Evolutionary conservation across 2,329 filamentous ascomycete genomes (phyloP).

Genomic region (Metarhizium robertsii): DNA sequence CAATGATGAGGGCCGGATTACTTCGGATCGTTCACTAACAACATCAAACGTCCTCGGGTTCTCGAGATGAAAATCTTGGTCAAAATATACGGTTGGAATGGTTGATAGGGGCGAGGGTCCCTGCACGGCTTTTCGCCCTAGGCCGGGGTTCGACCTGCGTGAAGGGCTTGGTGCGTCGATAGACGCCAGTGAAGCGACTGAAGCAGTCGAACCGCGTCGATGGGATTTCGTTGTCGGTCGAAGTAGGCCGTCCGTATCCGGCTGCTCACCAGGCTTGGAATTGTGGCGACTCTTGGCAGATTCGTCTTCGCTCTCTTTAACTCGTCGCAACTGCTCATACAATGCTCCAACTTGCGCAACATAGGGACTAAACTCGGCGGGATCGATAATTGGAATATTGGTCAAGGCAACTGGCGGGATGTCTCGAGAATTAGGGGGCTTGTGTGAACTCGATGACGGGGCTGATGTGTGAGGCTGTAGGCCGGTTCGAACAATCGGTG

Average conservation of each 20-base stretch:
- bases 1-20: conserved; percentile 62
- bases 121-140: conserved; percentile 51
- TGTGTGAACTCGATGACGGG: conserved; percentile 61
- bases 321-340: conserved; percentile 80
- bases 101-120: conserved; percentile 81
- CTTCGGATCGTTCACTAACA: conserved; percentile 90
- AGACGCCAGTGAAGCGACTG: conserved; percentile 40
- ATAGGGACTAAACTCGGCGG: conserved; percentile 74
- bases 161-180: conserved; percentile 34
- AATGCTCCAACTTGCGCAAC: conserved; percentile 75
- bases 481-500: conserved; percentile 82
- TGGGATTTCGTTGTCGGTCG: conserved; percentile 28
- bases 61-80: conserved; percentile 88
- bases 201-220: conserved; percentile 30
- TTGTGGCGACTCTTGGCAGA: conserved; percentile 32
- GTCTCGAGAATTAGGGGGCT: conserved; percentile 74
- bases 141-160: conserved; percentile 37
- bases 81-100: conserved; percentile 88
- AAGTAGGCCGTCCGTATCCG: conserved; percentile 36
- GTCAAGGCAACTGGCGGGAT: conserved; percentile 90
- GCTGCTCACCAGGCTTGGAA: conserved; percentile 33
- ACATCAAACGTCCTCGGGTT: conserved; percentile 95
- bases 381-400: conserved; percentile 75
- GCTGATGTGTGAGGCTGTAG: conserved; percentile 70
- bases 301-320: conserved; percentile 69